Conservation (phyloP, 129 eudicot species). For the Arctium lappa region DNA sequence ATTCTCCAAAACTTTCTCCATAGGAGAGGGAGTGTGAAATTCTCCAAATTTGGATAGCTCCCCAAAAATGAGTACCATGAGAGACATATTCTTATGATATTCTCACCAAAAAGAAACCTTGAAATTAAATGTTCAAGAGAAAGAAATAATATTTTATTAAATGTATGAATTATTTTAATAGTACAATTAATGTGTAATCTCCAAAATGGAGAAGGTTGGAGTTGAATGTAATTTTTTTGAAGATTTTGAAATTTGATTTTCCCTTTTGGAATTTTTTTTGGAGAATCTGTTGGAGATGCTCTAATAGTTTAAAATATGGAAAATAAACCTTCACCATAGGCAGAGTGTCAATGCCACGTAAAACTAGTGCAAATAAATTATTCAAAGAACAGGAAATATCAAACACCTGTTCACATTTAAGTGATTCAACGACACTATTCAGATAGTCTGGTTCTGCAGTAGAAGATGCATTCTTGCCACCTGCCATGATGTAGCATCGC, state of each 20-base stretch:
- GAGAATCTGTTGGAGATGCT: not conserved
- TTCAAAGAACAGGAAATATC: not conserved
- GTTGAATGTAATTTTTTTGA: too few species aligned
- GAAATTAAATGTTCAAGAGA: too few species aligned
- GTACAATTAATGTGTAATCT: too few species aligned
- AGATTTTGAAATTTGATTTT: not conserved
- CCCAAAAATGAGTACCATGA: too few species aligned
- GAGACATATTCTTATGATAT: too few species aligned
- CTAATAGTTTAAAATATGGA: not conserved
- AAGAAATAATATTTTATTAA: too few species aligned
- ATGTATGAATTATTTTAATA: too few species aligned
- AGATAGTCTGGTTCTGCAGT: conserved; percentile 57
- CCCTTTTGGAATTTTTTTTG: not conserved
- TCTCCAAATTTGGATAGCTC: too few species aligned
- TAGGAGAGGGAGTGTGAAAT: too few species aligned
- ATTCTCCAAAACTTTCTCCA: too few species aligned
- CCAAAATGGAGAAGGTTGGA: too few species aligned
- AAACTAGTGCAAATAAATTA: not conserved
- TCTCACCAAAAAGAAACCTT: too few species aligned
- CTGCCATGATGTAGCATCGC: conserved; percentile 67
- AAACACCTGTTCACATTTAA: conserved; percentile 74
- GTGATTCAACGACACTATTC: conserved; percentile 36
- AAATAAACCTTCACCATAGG: not conserved
- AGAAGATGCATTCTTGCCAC: conserved; percentile 68
- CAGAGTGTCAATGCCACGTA: not conserved